These are phyloP conservation scores for Syncephalastrum sp. DNA, from an alignment of 371 early-diverging fungal species.

Conservation along the genomic window DNA sequence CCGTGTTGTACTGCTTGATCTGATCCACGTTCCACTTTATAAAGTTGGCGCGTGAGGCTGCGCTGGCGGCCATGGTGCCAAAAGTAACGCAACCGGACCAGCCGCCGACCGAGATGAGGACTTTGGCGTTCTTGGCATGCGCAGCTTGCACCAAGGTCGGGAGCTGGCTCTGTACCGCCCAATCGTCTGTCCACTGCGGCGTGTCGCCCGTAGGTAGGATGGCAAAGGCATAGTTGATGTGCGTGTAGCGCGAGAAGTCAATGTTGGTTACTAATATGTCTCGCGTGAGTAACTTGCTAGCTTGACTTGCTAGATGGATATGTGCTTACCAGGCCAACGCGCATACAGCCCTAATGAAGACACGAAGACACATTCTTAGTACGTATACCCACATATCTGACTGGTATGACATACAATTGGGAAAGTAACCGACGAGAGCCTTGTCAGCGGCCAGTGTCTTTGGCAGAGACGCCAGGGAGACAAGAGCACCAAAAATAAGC, in stretches of 20 bases:
- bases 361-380: not conserved
- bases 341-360: slow-evolving; percentile 26
- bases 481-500: too few species aligned
- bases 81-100: slow-evolving; percentile 72
- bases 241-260: slow-evolving; percentile 47
- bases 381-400: not conserved
- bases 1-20: slow-evolving; percentile 26
- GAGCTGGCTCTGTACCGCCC: slow-evolving; percentile 18
- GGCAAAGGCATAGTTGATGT: slow-evolving; percentile 59
- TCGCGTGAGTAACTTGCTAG: not conserved
- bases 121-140: slow-evolving; percentile 45
- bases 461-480: too few species aligned
- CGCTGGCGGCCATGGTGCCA: slow-evolving; percentile 38
- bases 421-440: slow-evolving; percentile 37
- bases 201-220: slow-evolving; percentile 22
- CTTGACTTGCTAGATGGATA: not conserved
- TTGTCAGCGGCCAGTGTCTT: slow-evolving; percentile 12
- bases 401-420: slow-evolving; percentile 29
- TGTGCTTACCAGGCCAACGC: slow-evolving; percentile 18
- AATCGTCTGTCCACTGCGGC: slow-evolving; percentile 34
- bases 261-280: slow-evolving; percentile 30
- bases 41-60: slow-evolving; percentile 36
- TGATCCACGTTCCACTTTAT: slow-evolving; percentile 39
- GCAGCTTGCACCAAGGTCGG: slow-evolving; percentile 43
- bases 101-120: slow-evolving; percentile 63